Percentiles rank a stretch among this genome's conserved stretches.
These are phyloP conservation scores for Podila clonocystis DNA, from an alignment of 192 early-diverging fungal species.

Conservation along the genomic window DNA sequence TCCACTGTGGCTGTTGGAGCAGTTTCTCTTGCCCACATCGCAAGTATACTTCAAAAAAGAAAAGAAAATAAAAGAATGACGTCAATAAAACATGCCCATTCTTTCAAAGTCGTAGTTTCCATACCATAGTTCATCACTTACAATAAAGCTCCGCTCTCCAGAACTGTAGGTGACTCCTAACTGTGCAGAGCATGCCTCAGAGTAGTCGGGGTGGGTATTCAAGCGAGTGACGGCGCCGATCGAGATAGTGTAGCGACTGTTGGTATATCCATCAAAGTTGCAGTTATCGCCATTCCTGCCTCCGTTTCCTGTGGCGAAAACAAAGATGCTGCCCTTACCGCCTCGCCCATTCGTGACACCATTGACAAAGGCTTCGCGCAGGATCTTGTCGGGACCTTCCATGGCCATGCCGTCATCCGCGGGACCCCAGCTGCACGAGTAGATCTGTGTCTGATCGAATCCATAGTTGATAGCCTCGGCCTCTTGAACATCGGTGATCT, in stretches of 20 bases:
- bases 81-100: constrained; percentile 1
- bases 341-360: constrained; percentile 86
- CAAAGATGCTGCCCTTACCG: constrained; percentile 89
- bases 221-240: constrained; percentile 86
- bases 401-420: constrained; percentile 86
- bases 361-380: constrained; percentile 87
- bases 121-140: constrained; percentile 46
- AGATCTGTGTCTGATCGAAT: constrained; percentile 92
- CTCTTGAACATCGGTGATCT: constrained; percentile 94
- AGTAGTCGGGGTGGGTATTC: constrained; percentile 84
- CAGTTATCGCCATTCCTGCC: constrained; percentile 87
- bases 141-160: constrained; percentile 79
- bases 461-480: constrained; percentile 89
- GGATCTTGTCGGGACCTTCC: constrained; percentile 84
- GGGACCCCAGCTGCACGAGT: constrained; percentile 97
- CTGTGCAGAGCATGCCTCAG: constrained; percentile 90
- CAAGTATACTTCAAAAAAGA: constrained; percentile 67
- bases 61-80: background rate
- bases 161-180: constrained; percentile 88
- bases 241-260: constrained; percentile 95
- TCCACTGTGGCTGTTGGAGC: constrained; percentile 81
- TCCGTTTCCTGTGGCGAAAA: constrained; percentile 96
- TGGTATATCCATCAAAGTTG: constrained; percentile 97
- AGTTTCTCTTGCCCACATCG: constrained; percentile 75
- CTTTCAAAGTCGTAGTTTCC: too few species aligned